Evolutionary conservation across 2,329 filamentous ascomycete species (phyloP).

Genomic region (Phialophora tarda): DNA sequence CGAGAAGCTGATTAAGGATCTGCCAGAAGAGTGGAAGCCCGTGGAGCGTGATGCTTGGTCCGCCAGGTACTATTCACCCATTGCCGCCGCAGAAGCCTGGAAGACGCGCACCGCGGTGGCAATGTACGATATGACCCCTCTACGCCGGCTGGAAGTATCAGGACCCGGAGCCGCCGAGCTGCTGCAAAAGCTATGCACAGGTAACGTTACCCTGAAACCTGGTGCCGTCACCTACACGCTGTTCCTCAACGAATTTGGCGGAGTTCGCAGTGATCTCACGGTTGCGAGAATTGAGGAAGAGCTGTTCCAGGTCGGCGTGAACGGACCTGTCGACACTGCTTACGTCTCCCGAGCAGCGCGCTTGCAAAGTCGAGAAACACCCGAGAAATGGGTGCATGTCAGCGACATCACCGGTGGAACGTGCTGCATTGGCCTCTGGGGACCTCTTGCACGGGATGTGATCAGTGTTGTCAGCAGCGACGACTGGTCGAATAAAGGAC

Average conservation of each 20-base stretch:
- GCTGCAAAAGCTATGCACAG: conserved; percentile 55
- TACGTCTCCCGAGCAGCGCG: conserved; percentile 63
- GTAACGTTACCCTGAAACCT: conserved; percentile 50
- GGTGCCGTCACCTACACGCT: conserved; percentile 64
- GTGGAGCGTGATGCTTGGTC: conserved; percentile 66
- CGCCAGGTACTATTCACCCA: conserved; percentile 61
- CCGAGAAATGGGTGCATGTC: conserved; percentile 57
- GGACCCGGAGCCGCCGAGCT: conserved; percentile 63
- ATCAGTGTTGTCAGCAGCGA: conserved; percentile 48
- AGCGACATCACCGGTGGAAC: conserved; percentile 66
- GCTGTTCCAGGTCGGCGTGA: conserved; percentile 60
- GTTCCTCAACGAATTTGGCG: conserved; percentile 59
- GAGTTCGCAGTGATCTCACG: conserved; percentile 63
- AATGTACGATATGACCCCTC: conserved; percentile 67
- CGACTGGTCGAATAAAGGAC: conserved; percentile 41
- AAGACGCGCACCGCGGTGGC: conserved; percentile 67
- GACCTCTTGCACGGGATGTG: conserved; percentile 61
- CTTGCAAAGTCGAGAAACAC: conserved; percentile 50
- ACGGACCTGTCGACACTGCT: conserved; percentile 60
- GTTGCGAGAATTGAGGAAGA: conserved; percentile 59
- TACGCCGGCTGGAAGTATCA: conserved; percentile 63
- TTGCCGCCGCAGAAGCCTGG: conserved; percentile 67
- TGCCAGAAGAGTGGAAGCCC: conserved; percentile 62
- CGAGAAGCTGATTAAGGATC: conserved; percentile 54
- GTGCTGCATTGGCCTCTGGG: conserved; percentile 68